These are phyloP conservation scores for Magnolia officinalis DNA, from an alignment of 164 flowering plant genomes.

Conservation along the genomic window DNA sequence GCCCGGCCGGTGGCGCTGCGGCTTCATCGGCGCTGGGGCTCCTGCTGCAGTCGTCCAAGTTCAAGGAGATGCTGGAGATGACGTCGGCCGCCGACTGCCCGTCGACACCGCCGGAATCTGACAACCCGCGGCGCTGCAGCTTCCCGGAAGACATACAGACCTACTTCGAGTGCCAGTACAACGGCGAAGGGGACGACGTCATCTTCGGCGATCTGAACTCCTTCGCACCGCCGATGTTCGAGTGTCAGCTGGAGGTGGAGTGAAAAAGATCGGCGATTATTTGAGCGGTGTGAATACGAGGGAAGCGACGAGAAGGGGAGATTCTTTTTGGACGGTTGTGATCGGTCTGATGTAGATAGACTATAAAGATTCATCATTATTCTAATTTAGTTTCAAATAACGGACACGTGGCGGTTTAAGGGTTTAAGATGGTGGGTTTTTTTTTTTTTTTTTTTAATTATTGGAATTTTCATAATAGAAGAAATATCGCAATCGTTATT, in stretches of 20 bases:
- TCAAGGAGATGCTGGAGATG: conserved; percentile 67
- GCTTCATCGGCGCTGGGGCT: conserved; percentile 53
- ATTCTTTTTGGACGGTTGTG: conserved; percentile 1
- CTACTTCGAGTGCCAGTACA: conserved; percentile 47
- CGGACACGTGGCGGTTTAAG: neutral
- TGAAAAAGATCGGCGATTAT: conserved; percentile 1
- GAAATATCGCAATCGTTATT: too few species aligned
- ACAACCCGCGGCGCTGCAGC: conserved; percentile 31
- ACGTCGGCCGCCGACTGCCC: conserved; percentile 34
- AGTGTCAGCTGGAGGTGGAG: conserved; percentile 5
- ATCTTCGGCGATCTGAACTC: conserved; percentile 31
- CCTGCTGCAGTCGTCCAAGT: conserved; percentile 56
- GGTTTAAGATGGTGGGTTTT: neutral
- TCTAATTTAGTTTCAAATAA: neutral
- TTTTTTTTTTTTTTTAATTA: neutral
- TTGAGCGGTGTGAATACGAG: neutral
- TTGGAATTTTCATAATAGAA: neutral
- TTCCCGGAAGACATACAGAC: conserved; percentile 74
- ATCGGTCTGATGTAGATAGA: neutral
- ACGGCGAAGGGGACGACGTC: conserved; percentile 32
- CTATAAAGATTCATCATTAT: neutral
- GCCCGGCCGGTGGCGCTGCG: conserved; percentile 6
- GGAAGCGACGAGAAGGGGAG: neutral
- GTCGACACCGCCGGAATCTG: conserved; percentile 28
- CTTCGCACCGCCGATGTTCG: conserved; percentile 6